phyloP scores from a whole-genome alignment of 2,329 filamentous ascomycete species.

The Microdochium paspali region DNA sequence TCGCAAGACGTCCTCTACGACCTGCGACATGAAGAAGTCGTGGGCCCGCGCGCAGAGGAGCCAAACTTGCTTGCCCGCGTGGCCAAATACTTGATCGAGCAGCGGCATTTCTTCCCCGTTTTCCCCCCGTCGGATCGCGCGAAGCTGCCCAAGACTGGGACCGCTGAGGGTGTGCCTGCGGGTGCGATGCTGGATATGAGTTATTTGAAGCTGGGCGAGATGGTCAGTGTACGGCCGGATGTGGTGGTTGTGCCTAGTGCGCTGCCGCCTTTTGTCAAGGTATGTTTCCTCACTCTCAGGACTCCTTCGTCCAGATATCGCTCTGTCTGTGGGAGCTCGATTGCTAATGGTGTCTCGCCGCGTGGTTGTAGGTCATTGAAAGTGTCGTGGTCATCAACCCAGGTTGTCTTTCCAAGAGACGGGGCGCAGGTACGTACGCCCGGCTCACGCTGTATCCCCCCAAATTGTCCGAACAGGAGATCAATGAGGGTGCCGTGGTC shows the following conservation, averaged over 20 bases:
- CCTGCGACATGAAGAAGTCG: conserved; percentile 63
- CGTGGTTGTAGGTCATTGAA: conserved; percentile 63
- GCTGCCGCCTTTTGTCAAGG: conserved; percentile 80
- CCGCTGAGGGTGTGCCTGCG: conserved; percentile 48
- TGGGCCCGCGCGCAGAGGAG: conserved; percentile 45
- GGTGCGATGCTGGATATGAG: conserved; percentile 75
- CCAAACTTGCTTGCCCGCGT: conserved; percentile 60
- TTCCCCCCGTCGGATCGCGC: conserved; percentile 71
- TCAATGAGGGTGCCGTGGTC: conserved; percentile 45
- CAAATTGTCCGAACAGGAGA: conserved; percentile 46
- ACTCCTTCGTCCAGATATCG: too few species aligned
- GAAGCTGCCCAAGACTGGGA: conserved; percentile 55
- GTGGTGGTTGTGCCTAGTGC: conserved; percentile 75
- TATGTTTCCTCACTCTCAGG: conserved; percentile 27
- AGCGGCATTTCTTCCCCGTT: conserved; percentile 82
- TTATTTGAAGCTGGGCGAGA: conserved; percentile 84
- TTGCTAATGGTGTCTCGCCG: neutral
- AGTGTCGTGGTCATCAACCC: conserved; percentile 88
- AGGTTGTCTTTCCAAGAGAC: conserved; percentile 75
- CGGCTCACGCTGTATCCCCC: conserved; percentile 67
- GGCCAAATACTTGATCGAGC: conserved; percentile 72
- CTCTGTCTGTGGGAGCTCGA: neutral
- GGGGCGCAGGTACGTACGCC: conserved; percentile 77
- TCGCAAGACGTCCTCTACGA: conserved; percentile 80
- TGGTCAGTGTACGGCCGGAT: conserved; percentile 78